phyloP scores from a whole-genome alignment of 2,329 filamentous ascomycete genomes.

The Pseudogymnoascus destructans region DNA sequence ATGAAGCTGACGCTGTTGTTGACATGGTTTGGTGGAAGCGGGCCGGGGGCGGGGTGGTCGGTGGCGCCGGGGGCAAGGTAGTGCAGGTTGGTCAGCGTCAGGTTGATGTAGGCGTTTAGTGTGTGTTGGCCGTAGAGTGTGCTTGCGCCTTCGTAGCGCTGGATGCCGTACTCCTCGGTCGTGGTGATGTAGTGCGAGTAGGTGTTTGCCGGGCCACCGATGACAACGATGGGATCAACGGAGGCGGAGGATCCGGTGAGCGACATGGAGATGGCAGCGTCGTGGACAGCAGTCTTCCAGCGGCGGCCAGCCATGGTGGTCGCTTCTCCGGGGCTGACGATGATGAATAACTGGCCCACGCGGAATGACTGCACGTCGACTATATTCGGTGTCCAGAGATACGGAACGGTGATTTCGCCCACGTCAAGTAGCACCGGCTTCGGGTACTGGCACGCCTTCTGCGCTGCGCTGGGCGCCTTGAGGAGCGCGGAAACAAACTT shows the following conservation, averaged over 20 bases:
- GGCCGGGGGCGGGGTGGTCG: constrained; percentile 35
- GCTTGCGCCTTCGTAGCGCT: constrained; percentile 90
- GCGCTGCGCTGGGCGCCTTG: constrained; percentile 54
- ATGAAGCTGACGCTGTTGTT: constrained; percentile 69
- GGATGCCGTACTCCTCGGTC: constrained; percentile 66
- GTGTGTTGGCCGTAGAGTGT: constrained; percentile 78
- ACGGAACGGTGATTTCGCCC: constrained; percentile 64
- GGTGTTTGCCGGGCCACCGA: constrained; percentile 80
- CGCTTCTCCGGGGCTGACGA: constrained; percentile 76
- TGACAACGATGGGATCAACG: constrained; percentile 58
- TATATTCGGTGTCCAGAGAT: constrained; percentile 81
- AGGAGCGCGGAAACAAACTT: constrained; percentile 58
- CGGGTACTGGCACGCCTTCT: constrained; percentile 61
- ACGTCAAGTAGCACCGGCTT: constrained; percentile 85
- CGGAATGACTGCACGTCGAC: constrained; percentile 80
- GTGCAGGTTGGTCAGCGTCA: constrained; percentile 59
- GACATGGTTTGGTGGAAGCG: constrained; percentile 67
- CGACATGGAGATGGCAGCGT: constrained; percentile 34
- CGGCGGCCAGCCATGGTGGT: constrained; percentile 85
- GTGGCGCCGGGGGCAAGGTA: constrained; percentile 44
- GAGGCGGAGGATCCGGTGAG: constrained; percentile 23
- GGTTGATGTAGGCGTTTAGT: constrained; percentile 75
- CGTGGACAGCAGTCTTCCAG: constrained; percentile 61
- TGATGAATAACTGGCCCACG: constrained; percentile 70
- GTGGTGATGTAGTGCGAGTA: constrained; percentile 72